phyloP scores from a whole-genome alignment of 116 monocot genomes.

The Posidonia oceanica region DNA sequence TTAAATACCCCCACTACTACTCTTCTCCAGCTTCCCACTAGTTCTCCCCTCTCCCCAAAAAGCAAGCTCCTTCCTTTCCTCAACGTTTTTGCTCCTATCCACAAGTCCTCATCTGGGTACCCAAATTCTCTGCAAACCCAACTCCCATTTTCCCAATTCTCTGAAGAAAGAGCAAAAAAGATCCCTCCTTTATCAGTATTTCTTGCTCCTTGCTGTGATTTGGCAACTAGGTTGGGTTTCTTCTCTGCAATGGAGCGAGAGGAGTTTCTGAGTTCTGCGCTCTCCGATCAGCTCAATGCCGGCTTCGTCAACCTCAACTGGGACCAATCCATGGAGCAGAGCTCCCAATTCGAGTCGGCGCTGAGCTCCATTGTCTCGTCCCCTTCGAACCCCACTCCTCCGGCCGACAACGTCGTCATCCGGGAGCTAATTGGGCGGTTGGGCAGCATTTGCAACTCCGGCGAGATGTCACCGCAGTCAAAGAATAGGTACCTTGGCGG shows the following conservation, averaged over 20 bases:
- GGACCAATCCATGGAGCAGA: slow-evolving; percentile 8
- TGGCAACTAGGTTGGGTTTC: neutral
- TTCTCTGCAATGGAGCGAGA: slow-evolving; percentile 4
- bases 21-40: slow-evolving; percentile 1
- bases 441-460: slow-evolving; percentile 38
- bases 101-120: neutral
- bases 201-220: neutral
- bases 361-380: slow-evolving; percentile 53
- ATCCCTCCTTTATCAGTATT: neutral
- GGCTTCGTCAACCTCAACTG: slow-evolving; percentile 3
- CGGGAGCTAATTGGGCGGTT: slow-evolving; percentile 37
- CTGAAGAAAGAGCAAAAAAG: neutral
- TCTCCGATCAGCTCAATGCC: neutral
- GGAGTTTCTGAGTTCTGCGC: neutral
- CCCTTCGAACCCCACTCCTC: slow-evolving; percentile 16
- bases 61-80: too few species aligned
- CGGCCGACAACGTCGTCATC: slow-evolving; percentile 19
- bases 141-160: neutral
- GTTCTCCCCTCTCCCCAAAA: neutral
- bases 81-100: neutral
- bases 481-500: neutral
- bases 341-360: slow-evolving; percentile 25
- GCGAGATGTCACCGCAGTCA: slow-evolving; percentile 18
- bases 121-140: neutral
- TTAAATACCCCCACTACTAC: slow-evolving; percentile 3